Evolutionary conservation across 139 green algal genomes (phyloP), one percentile per base, ranked within the genome.

Genomic region (Spirogloea muscicola): DNA sequence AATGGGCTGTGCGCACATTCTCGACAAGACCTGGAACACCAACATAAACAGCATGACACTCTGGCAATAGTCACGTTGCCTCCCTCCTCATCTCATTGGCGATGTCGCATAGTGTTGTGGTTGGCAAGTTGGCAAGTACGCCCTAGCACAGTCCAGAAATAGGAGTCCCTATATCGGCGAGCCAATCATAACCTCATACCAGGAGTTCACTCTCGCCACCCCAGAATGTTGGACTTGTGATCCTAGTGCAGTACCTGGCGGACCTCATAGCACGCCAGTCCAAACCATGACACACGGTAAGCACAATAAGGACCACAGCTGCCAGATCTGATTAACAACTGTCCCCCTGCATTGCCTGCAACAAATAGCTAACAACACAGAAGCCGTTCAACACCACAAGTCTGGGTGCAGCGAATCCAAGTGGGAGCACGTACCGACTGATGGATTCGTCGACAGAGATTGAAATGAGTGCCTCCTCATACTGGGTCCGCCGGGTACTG

Each of bases 201-300:
- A 90, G 63, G 25, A 91, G 44, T 77, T 91, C 87, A 5, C 83
- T 66, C 36, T 91, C 82, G 2, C 87, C 87, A 27, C 87, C 87
- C 87, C 87, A 91, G 36, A 91, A 91, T n/a, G 38, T 72, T 1
- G 84, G 58, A 0, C 55, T 39, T 36, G 81, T 10, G 5, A 91
- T 72, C 37, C 85, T 73, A 34, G 72, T 39, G 68, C 87, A 91
- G 68, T 91, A 91, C 49, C 76, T 49, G 60, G 13, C 51, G 51
- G 21, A n/a, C n/a, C n/a, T n/a, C n/a, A n/a, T n/a, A n/a, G 51
- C 51, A 61, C 18, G 7, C 51, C 21, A 21, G 51, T 25, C 10
- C 43, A 25, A 25, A 51, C 43, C 7, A 25, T 61, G 9, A 38
- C 51, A 25, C 51, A 61, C 43, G 13, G n/a, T n/a, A n/a, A n/a